Evolutionary conservation across 768 basidiomycete genomes (phyloP).

Genomic region (Kwoniella sp.): DNA sequence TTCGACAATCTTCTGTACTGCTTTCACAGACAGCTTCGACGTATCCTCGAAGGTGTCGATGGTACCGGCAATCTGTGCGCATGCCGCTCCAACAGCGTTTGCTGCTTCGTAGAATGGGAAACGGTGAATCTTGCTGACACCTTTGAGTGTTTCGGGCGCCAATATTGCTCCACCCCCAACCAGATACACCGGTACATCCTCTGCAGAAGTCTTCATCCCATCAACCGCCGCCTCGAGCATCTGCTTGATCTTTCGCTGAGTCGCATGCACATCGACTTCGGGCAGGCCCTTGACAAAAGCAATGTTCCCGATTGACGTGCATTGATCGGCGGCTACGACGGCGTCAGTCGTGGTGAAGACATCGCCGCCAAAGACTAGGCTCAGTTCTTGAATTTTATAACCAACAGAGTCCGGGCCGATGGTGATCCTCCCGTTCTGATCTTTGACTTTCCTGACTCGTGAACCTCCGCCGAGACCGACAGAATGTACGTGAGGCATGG

Average conservation of each 20-base stretch:
- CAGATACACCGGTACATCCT: conserved; percentile 63
- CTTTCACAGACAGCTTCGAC: conserved; percentile 45
- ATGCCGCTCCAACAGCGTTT: conserved; percentile 59
- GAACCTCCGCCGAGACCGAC: conserved; percentile 71
- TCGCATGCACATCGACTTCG: conserved; percentile 49
- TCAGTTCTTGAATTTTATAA: conserved; percentile 57
- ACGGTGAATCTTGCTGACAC: conserved; percentile 62
- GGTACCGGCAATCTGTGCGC: conserved; percentile 68
- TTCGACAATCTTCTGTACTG: conserved; percentile 56
- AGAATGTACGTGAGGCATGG: conserved; percentile 57
- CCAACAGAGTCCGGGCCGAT: conserved; percentile 72
- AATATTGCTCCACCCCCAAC: conserved; percentile 71
- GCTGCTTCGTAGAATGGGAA: conserved; percentile 60
- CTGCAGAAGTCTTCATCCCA: conserved; percentile 66
- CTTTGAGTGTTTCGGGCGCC: conserved; percentile 61
- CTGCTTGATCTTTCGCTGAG: conserved; percentile 58
- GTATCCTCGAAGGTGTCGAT: conserved; percentile 58
- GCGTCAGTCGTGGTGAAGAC: conserved; percentile 68
- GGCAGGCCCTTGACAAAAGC: conserved; percentile 47
- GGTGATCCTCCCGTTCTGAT: conserved; percentile 57
- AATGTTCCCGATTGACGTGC: conserved; percentile 47
- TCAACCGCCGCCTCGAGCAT: conserved; percentile 62
- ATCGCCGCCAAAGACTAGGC: conserved; percentile 63
- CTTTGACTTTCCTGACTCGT: conserved; percentile 58
- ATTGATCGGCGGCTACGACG: conserved; percentile 58